phyloP scores from a whole-genome alignment of 306 rosid species.

The Citrullus colocynthis region DNA sequence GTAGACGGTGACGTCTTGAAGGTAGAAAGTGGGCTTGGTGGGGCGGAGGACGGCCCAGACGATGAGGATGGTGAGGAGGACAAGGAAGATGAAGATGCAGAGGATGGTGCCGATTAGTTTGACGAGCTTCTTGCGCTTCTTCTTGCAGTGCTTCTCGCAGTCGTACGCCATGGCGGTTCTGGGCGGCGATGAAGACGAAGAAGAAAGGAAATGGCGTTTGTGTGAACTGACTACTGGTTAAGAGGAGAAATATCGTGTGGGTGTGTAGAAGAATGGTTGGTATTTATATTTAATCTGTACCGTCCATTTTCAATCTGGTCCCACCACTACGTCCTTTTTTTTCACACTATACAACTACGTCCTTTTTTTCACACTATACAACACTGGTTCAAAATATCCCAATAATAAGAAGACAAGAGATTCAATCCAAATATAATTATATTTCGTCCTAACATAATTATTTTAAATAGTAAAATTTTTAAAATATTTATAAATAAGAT shows the following conservation, averaged over 20 bases:
- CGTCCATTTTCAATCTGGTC: background rate
- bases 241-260: background rate
- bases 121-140: background rate
- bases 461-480: too few species aligned
- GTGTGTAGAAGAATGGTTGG: background rate
- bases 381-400: too few species aligned
- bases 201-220: background rate
- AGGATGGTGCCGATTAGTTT: conserved; percentile 19
- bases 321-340: background rate
- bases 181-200: background rate
- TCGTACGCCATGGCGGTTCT: conserved; percentile 31
- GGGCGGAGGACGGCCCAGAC: conserved; percentile 74
- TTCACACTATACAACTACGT: too few species aligned
- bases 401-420: too few species aligned
- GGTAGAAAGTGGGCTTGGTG: conserved; percentile 56
- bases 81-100: conserved; percentile 37
- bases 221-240: background rate
- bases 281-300: conserved; percentile 2
- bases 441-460: too few species aligned
- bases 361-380: too few species aligned
- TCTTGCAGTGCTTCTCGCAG: conserved; percentile 40
- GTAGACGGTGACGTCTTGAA: conserved; percentile 75
- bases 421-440: too few species aligned
- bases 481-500: too few species aligned
- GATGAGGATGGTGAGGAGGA: conserved; percentile 42